Base-by-base conservation (phyloP, 208 protist genomes). In the Acanthamoeba rhysodes region DNA sequence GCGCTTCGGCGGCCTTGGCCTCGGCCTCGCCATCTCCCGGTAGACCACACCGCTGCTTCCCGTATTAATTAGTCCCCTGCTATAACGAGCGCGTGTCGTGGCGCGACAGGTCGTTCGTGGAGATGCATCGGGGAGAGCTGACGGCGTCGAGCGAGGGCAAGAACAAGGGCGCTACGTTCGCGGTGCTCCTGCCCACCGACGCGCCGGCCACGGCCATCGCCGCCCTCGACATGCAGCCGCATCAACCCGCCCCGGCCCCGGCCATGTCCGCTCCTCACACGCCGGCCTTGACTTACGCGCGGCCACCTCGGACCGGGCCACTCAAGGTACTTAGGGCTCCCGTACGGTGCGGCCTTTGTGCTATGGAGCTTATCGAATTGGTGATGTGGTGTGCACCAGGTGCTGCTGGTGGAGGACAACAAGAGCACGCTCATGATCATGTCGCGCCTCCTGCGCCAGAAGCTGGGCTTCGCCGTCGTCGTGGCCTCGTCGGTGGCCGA, bases 331-430 rank as follows among this genome's bases (percentile, higher is more conserved):
- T 48, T 48, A 48, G 7, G 45, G 37, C 4, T 48, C 8, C 45
- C 53, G 4, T 59, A 22, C 53, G 18, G 12, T 48, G 2, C 45
- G 45, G 22, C 7, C 53, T 14, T 59, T 57, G 50, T 57, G 18
- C 53, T 14, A 22, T 16, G 22, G 57, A 16, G 20, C 20, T 64
- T 1, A 16, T 16, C 57, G 45, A 48, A 48, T 48, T 4, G 45
- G 7, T 9, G 62, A 0, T 4, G 24, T 10, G 18, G n/a, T n/a
- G 62, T 0, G 1, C 18, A 4, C 24, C 72, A 48, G 72, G 74
- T 93, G 41, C 22, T 93, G 24, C 53, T 93, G 24, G 88, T 93
- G 50, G 88, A 93, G 57, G 88, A 93, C 88, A 93, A 93, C 55
- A 50, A 74, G 88, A 93, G 37, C 68, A 76, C 88, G 37, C 68